Conservation (phyloP, 768 basidiomycete genomes). For the Panus rudis region DNA sequence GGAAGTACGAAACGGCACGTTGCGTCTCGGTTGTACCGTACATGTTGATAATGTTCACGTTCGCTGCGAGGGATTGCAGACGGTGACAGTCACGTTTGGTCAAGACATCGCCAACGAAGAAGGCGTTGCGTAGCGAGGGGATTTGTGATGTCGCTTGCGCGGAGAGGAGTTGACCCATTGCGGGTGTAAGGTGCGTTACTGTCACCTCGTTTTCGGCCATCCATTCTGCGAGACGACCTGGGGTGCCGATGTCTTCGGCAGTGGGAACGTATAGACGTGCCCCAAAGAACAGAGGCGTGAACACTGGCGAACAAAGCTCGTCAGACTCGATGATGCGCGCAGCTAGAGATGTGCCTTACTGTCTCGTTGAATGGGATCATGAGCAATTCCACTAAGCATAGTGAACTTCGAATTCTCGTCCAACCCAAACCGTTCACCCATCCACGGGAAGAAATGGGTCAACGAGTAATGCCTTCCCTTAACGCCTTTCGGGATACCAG, state of each 20-base stretch:
- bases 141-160: constrained; percentile 80
- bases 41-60: constrained; percentile 98
- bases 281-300: constrained; percentile 96
- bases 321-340: background rate
- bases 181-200: constrained; percentile 96
- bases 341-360: constrained; percentile 53
- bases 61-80: constrained; percentile 84
- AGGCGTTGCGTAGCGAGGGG: constrained; percentile 80
- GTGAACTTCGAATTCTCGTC: constrained; percentile 78
- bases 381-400: constrained; percentile 98
- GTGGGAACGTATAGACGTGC: constrained; percentile 95
- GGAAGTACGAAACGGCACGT: constrained; percentile 95
- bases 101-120: constrained; percentile 98
- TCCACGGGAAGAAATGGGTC: constrained; percentile 99
- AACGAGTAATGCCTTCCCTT: constrained; percentile 90
- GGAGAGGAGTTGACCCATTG: constrained; percentile 97
- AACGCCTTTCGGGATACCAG: constrained; percentile 98
- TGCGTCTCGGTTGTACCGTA: constrained; percentile 99
- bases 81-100: constrained; percentile 97
- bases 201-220: constrained; percentile 90
- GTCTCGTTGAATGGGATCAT: constrained; percentile 98
- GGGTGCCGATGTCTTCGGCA: constrained; percentile 93
- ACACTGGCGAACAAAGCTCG: constrained; percentile 49
- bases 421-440: constrained; percentile 82
- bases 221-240: constrained; percentile 95